These are phyloP conservation scores for Alnus rubra DNA, from an alignment of 306 rosid genomes.

Conservation along the genomic window DNA sequence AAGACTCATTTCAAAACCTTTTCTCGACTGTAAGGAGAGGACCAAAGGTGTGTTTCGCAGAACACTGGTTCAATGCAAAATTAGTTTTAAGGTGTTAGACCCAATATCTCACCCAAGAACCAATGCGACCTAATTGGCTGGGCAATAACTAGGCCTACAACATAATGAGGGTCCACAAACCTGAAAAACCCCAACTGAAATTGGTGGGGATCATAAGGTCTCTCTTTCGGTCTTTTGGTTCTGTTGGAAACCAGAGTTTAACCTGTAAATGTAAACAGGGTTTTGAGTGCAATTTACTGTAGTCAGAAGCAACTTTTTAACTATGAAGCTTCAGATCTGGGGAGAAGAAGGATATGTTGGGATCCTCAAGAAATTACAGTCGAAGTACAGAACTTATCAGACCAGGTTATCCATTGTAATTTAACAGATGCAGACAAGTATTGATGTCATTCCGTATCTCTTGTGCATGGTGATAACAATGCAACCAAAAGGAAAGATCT, in stretches of 20 bases:
- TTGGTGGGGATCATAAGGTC: too few relatives aligned
- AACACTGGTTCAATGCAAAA: neutral
- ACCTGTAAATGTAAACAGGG: neutral
- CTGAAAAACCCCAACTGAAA: too few relatives aligned
- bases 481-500: neutral
- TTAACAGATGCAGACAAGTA: neutral
- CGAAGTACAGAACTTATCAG: neutral
- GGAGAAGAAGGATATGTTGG: neutral
- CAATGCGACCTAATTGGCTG: neutral
- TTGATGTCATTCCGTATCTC: neutral
- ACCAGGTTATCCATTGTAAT: neutral
- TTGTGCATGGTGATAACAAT: neutral
- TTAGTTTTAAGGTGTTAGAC: neutral
- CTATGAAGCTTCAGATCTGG: neutral
- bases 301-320: neutral
- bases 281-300: neutral
- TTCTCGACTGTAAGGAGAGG: neutral
- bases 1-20: neutral
- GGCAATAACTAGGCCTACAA: neutral
- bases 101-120: too few relatives aligned
- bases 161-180: neutral
- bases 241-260: too few relatives aligned
- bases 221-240: too few relatives aligned
- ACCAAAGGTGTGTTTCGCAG: neutral
- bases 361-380: neutral